These are phyloP conservation scores for Breynia disticha DNA, from an alignment of 441 rosid genomes.

Conservation along the genomic window DNA sequence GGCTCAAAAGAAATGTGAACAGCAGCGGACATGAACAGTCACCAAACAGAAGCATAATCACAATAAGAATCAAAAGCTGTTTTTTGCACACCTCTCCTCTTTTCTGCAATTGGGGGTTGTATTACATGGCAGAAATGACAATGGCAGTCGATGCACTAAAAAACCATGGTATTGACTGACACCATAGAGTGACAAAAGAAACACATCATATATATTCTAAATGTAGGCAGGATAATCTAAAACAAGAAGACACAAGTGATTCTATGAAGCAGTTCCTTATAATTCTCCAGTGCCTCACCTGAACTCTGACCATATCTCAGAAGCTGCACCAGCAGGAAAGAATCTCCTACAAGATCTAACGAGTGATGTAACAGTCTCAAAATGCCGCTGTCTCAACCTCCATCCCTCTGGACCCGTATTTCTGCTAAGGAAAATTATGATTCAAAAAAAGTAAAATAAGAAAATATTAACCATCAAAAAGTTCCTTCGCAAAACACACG, in stretches of 20 bases:
- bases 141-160: too few relatives aligned
- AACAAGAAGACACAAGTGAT: background rate
- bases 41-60: too few relatives aligned
- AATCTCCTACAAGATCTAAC: conserved; percentile 81
- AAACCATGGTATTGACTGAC: background rate
- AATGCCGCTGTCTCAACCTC: conserved; percentile 94
- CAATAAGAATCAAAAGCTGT: too few relatives aligned
- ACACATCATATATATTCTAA: background rate
- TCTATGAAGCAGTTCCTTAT: background rate
- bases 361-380: conserved; percentile 80
- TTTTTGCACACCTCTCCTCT: too few relatives aligned
- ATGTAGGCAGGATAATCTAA: background rate
- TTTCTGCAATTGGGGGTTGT: too few relatives aligned
- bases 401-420: conserved; percentile 99
- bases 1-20: too few relatives aligned
- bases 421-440: conserved; percentile 29
- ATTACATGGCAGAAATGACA: too few relatives aligned
- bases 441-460: conserved; percentile 1
- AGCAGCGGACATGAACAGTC: too few relatives aligned
- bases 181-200: background rate
- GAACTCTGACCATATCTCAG: conserved; percentile 96
- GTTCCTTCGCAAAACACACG: too few relatives aligned
- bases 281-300: conserved; percentile 31
- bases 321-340: conserved; percentile 86
- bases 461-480: background rate